A percentile compares a stretch with the other conserved stretches of the same genome.
Evolutionary conservation across 441 rosid genomes (phyloP).

Genomic region (Croton setiger): DNA sequence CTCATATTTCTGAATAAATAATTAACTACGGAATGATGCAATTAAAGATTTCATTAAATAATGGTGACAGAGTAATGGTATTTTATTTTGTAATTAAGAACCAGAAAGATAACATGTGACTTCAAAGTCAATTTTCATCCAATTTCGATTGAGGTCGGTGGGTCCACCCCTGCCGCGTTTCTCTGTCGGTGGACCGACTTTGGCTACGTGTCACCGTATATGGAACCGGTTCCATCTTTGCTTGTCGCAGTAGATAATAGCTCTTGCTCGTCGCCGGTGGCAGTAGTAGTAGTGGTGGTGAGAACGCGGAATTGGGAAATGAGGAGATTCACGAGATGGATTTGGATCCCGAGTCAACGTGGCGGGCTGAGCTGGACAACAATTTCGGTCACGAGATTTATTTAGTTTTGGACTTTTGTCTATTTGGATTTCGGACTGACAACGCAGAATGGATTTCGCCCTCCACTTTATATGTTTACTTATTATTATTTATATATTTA

Average conservation of each 20-base stretch:
- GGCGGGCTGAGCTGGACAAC: neutral
- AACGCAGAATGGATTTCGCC: neutral
- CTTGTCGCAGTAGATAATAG: conserved; percentile 1
- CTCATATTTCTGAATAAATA: neutral
- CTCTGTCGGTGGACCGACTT: conserved; percentile 22
- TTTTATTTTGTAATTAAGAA: neutral
- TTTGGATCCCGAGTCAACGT: neutral
- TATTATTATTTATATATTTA: neutral
- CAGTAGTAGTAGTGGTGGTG: neutral
- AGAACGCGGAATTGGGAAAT: conserved; percentile 19
- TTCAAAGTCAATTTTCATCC: neutral
- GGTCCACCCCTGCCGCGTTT: conserved; percentile 24
- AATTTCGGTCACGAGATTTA: conserved; percentile 1
- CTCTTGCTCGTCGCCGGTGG: neutral
- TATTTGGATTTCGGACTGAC: conserved; percentile 6
- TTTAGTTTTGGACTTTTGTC: neutral
- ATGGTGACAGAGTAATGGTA: neutral
- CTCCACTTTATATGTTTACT: neutral
- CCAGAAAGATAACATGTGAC: conserved; percentile 3
- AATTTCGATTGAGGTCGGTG: neutral
- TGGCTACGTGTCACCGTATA: conserved; percentile 15
- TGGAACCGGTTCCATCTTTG: neutral
- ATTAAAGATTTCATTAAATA: neutral
- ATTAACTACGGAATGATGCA: neutral
- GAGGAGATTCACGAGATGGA: neutral